Percentiles rank a stretch among this genome's conserved stretches.
These are phyloP conservation scores for Zygosaccharomyces pseudobailii DNA, from an alignment of 1,139 yeast species.

Conservation along the genomic window DNA sequence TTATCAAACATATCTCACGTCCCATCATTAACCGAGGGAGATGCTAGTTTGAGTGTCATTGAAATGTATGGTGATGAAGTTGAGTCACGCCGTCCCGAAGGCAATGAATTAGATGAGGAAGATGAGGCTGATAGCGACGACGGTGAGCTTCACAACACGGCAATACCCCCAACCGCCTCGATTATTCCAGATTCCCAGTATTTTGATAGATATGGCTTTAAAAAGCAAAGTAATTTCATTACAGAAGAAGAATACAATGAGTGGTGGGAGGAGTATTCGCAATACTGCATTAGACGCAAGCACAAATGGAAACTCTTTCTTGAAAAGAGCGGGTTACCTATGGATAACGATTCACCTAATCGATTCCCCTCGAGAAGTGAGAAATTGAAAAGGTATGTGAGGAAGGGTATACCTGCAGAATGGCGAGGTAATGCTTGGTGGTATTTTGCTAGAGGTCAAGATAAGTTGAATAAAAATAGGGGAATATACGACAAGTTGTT, in stretches of 20 bases:
- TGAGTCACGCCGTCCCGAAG: constrained; percentile 13
- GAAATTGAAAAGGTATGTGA: constrained; percentile 71
- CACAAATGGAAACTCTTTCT: constrained; percentile 70
- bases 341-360: constrained; percentile 36
- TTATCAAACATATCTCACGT: constrained; percentile 6
- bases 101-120: constrained; percentile 6
- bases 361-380: constrained; percentile 83
- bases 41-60: constrained; percentile 25
- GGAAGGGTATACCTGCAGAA: constrained; percentile 93
- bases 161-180: constrained; percentile 4
- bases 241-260: constrained; percentile 55
- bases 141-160: constrained; percentile 3
- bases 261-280: constrained; percentile 72
- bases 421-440: constrained; percentile 99
- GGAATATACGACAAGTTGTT: constrained; percentile 67
- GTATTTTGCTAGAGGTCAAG: constrained; percentile 89
- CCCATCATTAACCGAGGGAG: constrained; percentile 16
- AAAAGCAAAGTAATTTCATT: constrained; percentile 53
- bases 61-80: constrained; percentile 29
- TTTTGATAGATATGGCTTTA: constrained; percentile 82
- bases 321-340: constrained; percentile 61
- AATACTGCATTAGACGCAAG: constrained; percentile 57
- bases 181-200: constrained; percentile 19
- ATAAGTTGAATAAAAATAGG: constrained; percentile 57
- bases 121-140: constrained; percentile 13